Evolutionary conservation across 2,329 filamentous ascomycete genomes (phyloP), one percentile per base, ranked within the genome.

Genomic region (Botrytis cinerea): DNA sequence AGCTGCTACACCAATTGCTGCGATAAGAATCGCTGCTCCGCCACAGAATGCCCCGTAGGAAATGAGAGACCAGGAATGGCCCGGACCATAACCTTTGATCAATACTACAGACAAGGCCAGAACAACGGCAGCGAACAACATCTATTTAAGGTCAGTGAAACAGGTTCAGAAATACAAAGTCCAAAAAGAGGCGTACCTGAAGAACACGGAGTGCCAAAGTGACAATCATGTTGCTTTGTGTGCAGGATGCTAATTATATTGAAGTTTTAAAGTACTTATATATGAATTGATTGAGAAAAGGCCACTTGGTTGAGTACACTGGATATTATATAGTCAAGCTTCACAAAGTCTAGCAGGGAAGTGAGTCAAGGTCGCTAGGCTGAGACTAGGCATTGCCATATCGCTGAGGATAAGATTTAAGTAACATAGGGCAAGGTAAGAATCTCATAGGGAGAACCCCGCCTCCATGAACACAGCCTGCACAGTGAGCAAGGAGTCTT

Each of bases 21-120:
- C 74, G 20, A 80, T 59, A 16, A 78, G 9, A 20, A 80, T 18
- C 25, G 68, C 77, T 1, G 73, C 75, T 22, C 74, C 78, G 20
- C 78, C 78, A 73, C 78, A 80, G 73, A 80, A 78, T 7, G 78
- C 73, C 2, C 78, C 79, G 43, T 79, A 80, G 20, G 67, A 73
- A 1, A 76, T 71, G 0, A 79, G 62, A 3, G 78, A 73, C 28
- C 76, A 77, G 7, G 72, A 73, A 16, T 73, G 45, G 2, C 75
- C 75, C 3, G 76, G 75, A 4, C 79, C 78, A 67, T 73, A 78
- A 32, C 67, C 74, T 14, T 75, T 76, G 57, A 80, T 76, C 22
- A 80, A 48, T 32, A 77, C 66, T 12, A 74, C 71, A n/a, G 79
- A 79, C 10, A 80, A 69, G 1, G 74, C 76, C 1, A 80, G 74